Evolutionary conservation across 139 green algal genomes (phyloP), one percentile per base, ranked within the genome.

Genomic region (Bryopsis sp.): DNA sequence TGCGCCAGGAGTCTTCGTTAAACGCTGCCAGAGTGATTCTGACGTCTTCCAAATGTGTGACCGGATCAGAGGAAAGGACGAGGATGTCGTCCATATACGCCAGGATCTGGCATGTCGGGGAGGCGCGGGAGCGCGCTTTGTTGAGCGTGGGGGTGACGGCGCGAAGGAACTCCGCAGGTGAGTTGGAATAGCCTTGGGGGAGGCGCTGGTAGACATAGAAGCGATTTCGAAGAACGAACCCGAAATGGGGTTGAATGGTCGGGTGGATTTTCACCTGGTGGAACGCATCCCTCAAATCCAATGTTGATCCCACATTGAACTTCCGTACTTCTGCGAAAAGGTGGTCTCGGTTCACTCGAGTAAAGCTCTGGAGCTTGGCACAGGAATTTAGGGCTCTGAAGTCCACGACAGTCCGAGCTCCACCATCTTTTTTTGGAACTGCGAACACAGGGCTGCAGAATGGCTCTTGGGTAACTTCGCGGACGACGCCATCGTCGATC

Each of bases 161-260:
- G 4, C 62, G 39, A 4, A 69, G 37, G n/a, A 69, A 69, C n/a
- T 69, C 62, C 4, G 5, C 3, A 35, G 62, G 62, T 3, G 4
- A 28, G 22, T 69, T 69, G 5, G 35, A 37, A 57, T 69, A 69
- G 3, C 62, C 62, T 24, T 57, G 54, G 37, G 62, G 62, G 19
- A 69, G n/a, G n/a, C 39, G 35, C 19, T 37, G n/a, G 37, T 69
- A 69, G 11, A n/a, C 24, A 24, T 57, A 69, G 37, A 69, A 69
- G 7, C 62, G 38, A 4, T n/a, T n/a, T 3, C 7, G 3, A 5
- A 69, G 35, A 39, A 15, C 37, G 8, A 69, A 6, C 19, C 62
- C 39, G 22, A 54, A 50, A n/a, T 28, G 35, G 26, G 5, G 62
- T 22, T 54, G 39, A 11, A 69, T 33, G 3, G 38, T 4, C 5